These are phyloP conservation scores for Prinsepia uniflora DNA, from an alignment of 306 rosid species.

Conservation along the genomic window DNA sequence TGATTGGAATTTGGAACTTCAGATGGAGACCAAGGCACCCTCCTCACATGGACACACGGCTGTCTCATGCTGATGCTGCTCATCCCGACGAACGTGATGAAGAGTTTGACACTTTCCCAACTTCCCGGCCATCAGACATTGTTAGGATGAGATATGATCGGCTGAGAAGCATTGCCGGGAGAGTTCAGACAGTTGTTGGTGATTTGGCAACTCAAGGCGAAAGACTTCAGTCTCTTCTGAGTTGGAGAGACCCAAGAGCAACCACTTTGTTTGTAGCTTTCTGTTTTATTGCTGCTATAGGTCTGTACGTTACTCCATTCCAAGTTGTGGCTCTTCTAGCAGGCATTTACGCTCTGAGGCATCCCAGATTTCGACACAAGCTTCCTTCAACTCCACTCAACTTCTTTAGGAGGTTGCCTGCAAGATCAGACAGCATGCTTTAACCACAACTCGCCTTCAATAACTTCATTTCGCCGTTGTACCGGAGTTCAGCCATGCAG, in stretches of 20 bases:
- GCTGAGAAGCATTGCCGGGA: conserved; percentile 74
- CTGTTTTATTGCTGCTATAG: conserved; percentile 65
- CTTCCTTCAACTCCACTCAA: conserved; percentile 77
- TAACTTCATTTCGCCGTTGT: background rate
- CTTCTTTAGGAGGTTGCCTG: conserved; percentile 82
- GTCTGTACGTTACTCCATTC: conserved; percentile 82
- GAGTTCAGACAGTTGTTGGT: conserved; percentile 79
- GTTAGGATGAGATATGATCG: conserved; percentile 82
- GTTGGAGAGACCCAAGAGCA: conserved; percentile 97
- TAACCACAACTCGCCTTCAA: conserved; percentile 19
- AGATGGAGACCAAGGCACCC: conserved; percentile 80
- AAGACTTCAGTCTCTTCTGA: conserved; percentile 65
- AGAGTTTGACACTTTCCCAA: conserved; percentile 82
- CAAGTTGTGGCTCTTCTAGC: conserved; percentile 55
- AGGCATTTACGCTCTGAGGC: conserved; percentile 65
- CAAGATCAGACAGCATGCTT: conserved; percentile 85
- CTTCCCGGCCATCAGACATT: conserved; percentile 51
- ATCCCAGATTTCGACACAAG: conserved; percentile 70
- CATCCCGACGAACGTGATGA: conserved; percentile 85
- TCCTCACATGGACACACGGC: conserved; percentile 81
- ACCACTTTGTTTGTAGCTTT: conserved; percentile 58
- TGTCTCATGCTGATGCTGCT: conserved; percentile 77
- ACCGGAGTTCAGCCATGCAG: background rate
- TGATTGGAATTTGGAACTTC: conserved; percentile 89
- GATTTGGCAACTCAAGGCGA: conserved; percentile 94